Percentiles rank a stretch among this genome's conserved stretches.
phyloP scores from a whole-genome alignment of 371 early-diverging fungal species.

The Mortierella sp. region DNA sequence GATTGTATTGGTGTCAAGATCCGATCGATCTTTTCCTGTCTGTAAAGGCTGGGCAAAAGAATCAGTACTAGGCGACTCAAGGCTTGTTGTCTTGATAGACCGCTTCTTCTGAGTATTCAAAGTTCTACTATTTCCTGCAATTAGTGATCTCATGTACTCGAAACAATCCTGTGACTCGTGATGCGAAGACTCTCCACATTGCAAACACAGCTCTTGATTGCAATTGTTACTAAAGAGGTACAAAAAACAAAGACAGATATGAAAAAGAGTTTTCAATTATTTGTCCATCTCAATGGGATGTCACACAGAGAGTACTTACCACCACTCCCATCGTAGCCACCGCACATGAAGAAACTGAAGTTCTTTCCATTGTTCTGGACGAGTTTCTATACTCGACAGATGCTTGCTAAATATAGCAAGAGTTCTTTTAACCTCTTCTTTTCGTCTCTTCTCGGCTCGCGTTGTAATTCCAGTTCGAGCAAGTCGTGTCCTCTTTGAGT shows the following conservation, averaged over 20 bases:
- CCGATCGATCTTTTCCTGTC: constrained; percentile 24
- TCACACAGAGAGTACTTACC: constrained; percentile 58
- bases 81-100: constrained; percentile 1
- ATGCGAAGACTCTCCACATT: constrained; percentile 67
- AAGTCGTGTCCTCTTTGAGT: constrained; percentile 10
- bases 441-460: constrained; percentile 38
- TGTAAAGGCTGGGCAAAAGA: background rate
- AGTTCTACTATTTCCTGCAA: background rate
- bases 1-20: constrained; percentile 46
- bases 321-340: constrained; percentile 65
- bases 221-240: constrained; percentile 46
- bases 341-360: constrained; percentile 76
- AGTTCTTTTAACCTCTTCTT: constrained; percentile 29
- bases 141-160: constrained; percentile 59
- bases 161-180: constrained; percentile 66
- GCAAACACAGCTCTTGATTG: constrained; percentile 63
- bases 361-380: constrained; percentile 74
- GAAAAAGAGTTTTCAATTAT: background rate
- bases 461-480: constrained; percentile 30
- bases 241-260: background rate
- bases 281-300: background rate
- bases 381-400: constrained; percentile 67
- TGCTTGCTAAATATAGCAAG: constrained; percentile 59
- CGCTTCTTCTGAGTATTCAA: background rate
- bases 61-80: background rate